Percentiles rank a stretch among this genome's conserved stretches.
Evolutionary conservation across 805 yeast species (phyloP).

Genomic region (Metschnikowia cerradonensis): DNA sequence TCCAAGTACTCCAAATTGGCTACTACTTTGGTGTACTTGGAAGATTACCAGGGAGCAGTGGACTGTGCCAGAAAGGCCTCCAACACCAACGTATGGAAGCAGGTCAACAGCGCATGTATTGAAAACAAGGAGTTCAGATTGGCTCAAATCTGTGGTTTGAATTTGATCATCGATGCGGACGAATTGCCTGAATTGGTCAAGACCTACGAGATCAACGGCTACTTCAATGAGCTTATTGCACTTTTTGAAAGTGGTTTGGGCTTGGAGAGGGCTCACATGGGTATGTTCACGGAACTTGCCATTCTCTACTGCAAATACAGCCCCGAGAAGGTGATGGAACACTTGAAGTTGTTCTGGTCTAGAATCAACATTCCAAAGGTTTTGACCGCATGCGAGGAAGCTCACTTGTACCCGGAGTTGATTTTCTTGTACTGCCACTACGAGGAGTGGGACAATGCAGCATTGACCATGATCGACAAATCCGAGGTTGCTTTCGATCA

Average conservation of each 20-base stretch:
- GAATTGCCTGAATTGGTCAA: slow-evolving; percentile 86
- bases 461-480: slow-evolving; percentile 92
- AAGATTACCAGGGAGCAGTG: slow-evolving; percentile 93
- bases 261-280: slow-evolving; percentile 98
- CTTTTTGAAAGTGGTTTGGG: slow-evolving; percentile 94
- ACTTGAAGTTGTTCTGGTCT: slow-evolving; percentile 95
- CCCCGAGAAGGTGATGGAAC: slow-evolving; percentile 91
- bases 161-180: slow-evolving; percentile 95
- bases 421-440: slow-evolving; percentile 96
- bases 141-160: slow-evolving; percentile 98
- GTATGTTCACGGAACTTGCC: slow-evolving; percentile 97
- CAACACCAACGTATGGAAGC: slow-evolving; percentile 91
- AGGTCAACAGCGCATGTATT: slow-evolving; percentile 94
- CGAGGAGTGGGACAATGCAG: slow-evolving; percentile 99
- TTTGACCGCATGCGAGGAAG: slow-evolving; percentile 85
- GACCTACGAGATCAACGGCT: slow-evolving; percentile 85
- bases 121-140: slow-evolving; percentile 91
- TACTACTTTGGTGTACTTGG: slow-evolving; percentile 88
- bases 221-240: slow-evolving; percentile 85
- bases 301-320: slow-evolving; percentile 84
- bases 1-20: slow-evolving; percentile 96
- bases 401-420: slow-evolving; percentile 94
- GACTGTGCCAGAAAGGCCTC: slow-evolving; percentile 99
- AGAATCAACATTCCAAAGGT: slow-evolving; percentile 97
- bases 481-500: slow-evolving; percentile 93